These are phyloP conservation scores for Agrostemma githago DNA, from an alignment of 148 eudicot species.

Conservation along the genomic window DNA sequence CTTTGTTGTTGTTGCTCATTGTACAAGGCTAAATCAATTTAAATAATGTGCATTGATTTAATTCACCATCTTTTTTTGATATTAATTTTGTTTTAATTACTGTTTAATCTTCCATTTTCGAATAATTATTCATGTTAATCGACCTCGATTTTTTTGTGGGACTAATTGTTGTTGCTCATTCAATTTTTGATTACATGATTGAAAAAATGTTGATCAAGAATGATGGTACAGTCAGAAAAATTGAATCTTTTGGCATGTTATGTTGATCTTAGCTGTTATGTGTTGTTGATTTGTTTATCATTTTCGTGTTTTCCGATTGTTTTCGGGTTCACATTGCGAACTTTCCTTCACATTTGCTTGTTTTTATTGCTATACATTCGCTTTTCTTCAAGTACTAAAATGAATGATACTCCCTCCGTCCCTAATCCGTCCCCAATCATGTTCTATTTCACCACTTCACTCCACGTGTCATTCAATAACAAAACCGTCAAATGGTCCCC, in stretches of 20 bases:
- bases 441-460: too few relatives aligned
- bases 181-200: background rate
- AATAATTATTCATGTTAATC: background rate
- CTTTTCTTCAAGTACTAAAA: background rate
- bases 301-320: constrained; percentile 1
- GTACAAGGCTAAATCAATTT: too few relatives aligned
- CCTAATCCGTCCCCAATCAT: too few relatives aligned
- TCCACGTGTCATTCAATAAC: too few relatives aligned
- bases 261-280: background rate
- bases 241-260: constrained; percentile 8
- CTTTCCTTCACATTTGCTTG: background rate
- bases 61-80: background rate
- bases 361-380: background rate
- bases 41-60: background rate
- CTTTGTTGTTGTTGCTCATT: too few relatives aligned
- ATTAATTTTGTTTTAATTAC: background rate
- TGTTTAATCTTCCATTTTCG: background rate
- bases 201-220: background rate
- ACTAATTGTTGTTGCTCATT: too few relatives aligned
- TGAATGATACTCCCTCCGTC: too few relatives aligned
- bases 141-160: background rate
- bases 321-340: constrained; percentile 14
- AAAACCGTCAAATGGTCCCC: too few relatives aligned
- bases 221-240: background rate
- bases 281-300: background rate